Evolutionary conservation across 2,329 filamentous ascomycete genomes (phyloP), one percentile per base, ranked within the genome.

Genomic region (Curvularia sp.): DNA sequence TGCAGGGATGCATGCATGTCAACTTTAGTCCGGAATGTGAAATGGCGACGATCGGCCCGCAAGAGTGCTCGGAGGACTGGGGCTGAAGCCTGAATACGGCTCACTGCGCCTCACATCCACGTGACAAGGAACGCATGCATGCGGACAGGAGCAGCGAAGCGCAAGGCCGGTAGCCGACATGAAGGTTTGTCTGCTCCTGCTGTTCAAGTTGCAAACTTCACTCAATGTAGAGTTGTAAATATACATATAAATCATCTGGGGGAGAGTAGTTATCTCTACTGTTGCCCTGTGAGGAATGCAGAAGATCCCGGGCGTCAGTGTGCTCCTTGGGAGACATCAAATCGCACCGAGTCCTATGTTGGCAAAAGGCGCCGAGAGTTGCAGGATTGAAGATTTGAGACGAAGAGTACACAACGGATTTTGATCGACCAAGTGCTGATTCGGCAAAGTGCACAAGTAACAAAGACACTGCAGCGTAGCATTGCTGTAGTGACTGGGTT

Each of bases 1-100:
- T 13, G 18, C 30, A 41, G 43, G 52, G 46, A 23, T 53, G 19
- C 7, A 57, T 54, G 38, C 49, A 57, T 45, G 21, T 39, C 45
- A 49, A 50, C 12, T 38, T 4, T 27, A 47, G 19, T 32, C 43
- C 18, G 46, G 19, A 32, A 49, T 19, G 7, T 13, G 46, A n/a
- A 32, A 49, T 25, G 10, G 27, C 2, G 41, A 41, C 19, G 34
- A 27, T 59, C 34, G 47, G 39, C 46, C 55, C 46, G 46, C 39
- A 45, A 30, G 48, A 19, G 18, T 25, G 28, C 15, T 39, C 23
- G 30, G 36, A 23, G 36, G 30, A 25, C 50, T 53, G 49, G 25
- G 45, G 27, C n/a, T 46, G 23, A 13, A 41, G 56, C 41, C 50
- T 43, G 41, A 19, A 28, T 25, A 45, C 18, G n/a, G 41, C 39